These are phyloP conservation scores for Ogataea corticis DNA, from an alignment of 805 yeast genomes.

Conservation along the genomic window DNA sequence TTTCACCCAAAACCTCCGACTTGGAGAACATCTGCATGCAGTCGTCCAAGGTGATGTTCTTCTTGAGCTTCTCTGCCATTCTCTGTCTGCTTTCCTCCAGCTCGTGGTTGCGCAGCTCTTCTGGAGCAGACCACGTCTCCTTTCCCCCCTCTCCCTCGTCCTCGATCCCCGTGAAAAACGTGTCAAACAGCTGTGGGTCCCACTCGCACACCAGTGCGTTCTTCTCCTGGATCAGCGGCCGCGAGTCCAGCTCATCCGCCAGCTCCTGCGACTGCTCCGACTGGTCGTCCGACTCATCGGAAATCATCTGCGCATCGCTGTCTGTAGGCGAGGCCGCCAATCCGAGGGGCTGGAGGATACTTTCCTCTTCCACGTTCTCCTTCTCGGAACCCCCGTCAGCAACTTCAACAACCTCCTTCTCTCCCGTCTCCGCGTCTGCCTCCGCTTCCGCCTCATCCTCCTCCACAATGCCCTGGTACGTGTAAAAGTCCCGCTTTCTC, in stretches of 20 bases:
- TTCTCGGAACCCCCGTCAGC: neutral
- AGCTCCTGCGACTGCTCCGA: neutral
- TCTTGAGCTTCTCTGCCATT: constrained; percentile 31
- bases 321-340: neutral
- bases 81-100: constrained; percentile 47
- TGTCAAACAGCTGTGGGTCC: constrained; percentile 48
- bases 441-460: constrained; percentile 2
- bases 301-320: neutral
- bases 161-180: constrained; percentile 52
- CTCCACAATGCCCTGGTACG: constrained; percentile 24
- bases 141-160: constrained; percentile 47
- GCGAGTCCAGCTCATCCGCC: constrained; percentile 5
- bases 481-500: constrained; percentile 33
- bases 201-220: constrained; percentile 67
- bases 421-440: neutral
- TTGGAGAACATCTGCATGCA: constrained; percentile 74
- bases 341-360: neutral
- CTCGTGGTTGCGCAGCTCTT: constrained; percentile 51
- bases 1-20: constrained; percentile 82
- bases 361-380: neutral
- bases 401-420: neutral
- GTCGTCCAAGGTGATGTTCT: constrained; percentile 61
- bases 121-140: constrained; percentile 58
- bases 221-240: constrained; percentile 31
- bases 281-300: neutral